Evolutionary conservation across 2,329 filamentous ascomycete species (phyloP).

Genomic region (Sporothrix curviconia): DNA sequence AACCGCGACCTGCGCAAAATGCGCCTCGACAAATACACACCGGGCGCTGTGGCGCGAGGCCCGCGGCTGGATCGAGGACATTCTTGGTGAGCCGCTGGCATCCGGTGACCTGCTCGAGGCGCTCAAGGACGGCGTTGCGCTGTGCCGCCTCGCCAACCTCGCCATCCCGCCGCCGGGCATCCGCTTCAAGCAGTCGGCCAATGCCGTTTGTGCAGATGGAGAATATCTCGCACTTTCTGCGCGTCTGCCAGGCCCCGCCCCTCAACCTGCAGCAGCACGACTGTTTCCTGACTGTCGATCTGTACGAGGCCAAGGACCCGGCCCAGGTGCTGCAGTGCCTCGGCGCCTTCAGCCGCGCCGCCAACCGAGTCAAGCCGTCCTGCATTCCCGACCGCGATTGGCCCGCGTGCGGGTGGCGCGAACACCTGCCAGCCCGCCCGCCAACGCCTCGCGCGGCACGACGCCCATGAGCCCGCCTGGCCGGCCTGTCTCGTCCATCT

Average conservation of each 20-base stretch:
- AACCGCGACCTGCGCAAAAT: slow-evolving; percentile 92
- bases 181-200: slow-evolving; percentile 80
- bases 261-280: slow-evolving; percentile 88
- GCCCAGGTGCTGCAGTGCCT: slow-evolving; percentile 93
- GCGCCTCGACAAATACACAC: slow-evolving; percentile 89
- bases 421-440: neutral
- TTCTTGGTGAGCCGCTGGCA: slow-evolving; percentile 66
- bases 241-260: slow-evolving; percentile 76
- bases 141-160: slow-evolving; percentile 88
- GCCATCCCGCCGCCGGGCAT: slow-evolving; percentile 69
- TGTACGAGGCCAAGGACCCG: slow-evolving; percentile 93
- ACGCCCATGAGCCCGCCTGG: slow-evolving; percentile 1
- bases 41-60: slow-evolving; percentile 81
- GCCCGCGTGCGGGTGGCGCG: slow-evolving; percentile 46
- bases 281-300: slow-evolving; percentile 91
- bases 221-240: slow-evolving; percentile 94
- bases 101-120: slow-evolving; percentile 73
- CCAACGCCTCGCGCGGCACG: neutral
- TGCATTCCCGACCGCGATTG: slow-evolving; percentile 69
- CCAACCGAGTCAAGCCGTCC: slow-evolving; percentile 66
- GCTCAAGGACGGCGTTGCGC: slow-evolving; percentile 81
- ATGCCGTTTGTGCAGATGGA: slow-evolving; percentile 99
- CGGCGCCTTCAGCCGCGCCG: slow-evolving; percentile 82
- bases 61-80: slow-evolving; percentile 76
- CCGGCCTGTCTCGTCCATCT: slow-evolving; percentile 36